Base-by-base conservation (phyloP, 2,329 filamentous ascomycete species). In the Pseudonectria foliicola region DNA sequence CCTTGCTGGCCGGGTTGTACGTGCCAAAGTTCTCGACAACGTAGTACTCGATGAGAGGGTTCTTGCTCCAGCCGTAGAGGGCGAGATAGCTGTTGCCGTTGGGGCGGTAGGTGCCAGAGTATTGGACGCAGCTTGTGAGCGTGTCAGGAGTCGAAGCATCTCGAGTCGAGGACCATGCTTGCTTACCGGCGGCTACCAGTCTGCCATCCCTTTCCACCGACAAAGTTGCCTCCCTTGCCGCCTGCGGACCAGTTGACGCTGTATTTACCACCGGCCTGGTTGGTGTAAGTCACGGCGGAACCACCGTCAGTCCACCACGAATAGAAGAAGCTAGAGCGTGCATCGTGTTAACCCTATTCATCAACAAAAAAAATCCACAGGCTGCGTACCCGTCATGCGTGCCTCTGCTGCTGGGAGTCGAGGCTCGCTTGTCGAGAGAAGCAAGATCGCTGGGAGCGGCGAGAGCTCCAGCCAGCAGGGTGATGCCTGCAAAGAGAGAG, bases 231-330 rank as follows among this genome's bases (percentile, higher is more conserved):
- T 21, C 39, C 39, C 30, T 61, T 60, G 18, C 18, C 18, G 5
- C 8, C 8, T 21, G 5, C 18, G 28, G 42, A 50, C 71, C 71
- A 75, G 7, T 28, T 23, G 29, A 52, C 66, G 57, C 35, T 61
- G 57, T 73, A 74, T 18, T 56, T 48, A 1, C 68, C 69, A 3
- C 45, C 59, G 5, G 48, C 46, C 3, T 59, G 59, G 49, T 72
- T 72, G 35, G 48, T 66, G 52, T 71, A 71, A 21, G 56, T 63
- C 8, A 68, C 66, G 12, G 46, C 49, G 13, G 59, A 63, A 29
- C 56, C 63, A 2, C 62, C 64, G 28, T 71, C 65, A 30, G 65
- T 66, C 67, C 67, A 70, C 55, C 61, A 71, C 4, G 61, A 68
- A 41, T 67, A 71, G 49, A 62, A 71, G 49, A 61, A 70, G 13